Percentiles rank a stretch among this genome's conserved stretches.
These are phyloP conservation scores for Microbotryum scabiosae DNA, from an alignment of 1,284 basidiomycete species.

Conservation along the genomic window DNA sequence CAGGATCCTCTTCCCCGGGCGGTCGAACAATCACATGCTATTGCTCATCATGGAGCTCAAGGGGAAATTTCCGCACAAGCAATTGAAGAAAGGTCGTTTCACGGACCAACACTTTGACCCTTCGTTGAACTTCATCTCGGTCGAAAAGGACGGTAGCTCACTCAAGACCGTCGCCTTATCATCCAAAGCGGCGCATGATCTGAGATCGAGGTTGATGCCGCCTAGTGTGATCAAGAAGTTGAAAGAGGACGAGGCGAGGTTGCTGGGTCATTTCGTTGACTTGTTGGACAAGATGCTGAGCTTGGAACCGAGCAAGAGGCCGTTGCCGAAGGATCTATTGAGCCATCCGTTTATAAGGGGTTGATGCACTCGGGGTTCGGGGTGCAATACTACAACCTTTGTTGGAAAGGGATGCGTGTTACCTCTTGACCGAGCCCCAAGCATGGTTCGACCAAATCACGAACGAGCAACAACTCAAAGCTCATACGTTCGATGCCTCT, in stretches of 20 bases:
- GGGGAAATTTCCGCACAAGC: constrained; percentile 84
- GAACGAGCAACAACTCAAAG: no score
- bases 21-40: constrained; percentile 97
- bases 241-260: constrained; percentile 78
- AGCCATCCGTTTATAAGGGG: constrained; percentile 28
- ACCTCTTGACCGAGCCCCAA: no score
- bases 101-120: constrained; percentile 91
- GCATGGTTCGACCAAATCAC: no score
- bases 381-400: background rate
- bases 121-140: constrained; percentile 63
- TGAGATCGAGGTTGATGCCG: constrained; percentile 74
- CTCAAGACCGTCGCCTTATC: constrained; percentile 66
- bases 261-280: constrained; percentile 78
- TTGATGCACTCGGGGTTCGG: background rate
- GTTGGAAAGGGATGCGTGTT: no score
- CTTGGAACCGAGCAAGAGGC: constrained; percentile 75
- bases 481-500: no score
- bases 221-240: constrained; percentile 58
- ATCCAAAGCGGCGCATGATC: constrained; percentile 71
- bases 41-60: constrained; percentile 91
- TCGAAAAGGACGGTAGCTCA: constrained; percentile 72
- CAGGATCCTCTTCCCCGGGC: constrained; percentile 84
- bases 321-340: constrained; percentile 26
- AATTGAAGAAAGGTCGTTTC: constrained; percentile 90
- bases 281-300: constrained; percentile 82